Evolutionary conservation across 2,329 filamentous ascomycete genomes (phyloP).

Genomic region (Nothomitra cinnamomea): DNA sequence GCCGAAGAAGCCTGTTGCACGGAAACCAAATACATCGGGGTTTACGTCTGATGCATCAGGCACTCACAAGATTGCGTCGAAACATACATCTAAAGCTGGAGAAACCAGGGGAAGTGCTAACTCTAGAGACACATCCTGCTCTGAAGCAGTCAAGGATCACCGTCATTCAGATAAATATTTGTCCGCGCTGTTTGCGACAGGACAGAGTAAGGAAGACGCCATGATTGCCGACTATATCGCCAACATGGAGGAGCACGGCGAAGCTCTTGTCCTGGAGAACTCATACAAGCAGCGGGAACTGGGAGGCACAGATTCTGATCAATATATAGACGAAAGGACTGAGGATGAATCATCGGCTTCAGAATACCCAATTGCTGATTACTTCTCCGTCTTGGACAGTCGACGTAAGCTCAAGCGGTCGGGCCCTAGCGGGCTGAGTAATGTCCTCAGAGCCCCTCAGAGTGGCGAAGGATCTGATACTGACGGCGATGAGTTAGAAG

Average conservation of each 20-base stretch:
- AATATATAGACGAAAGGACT: neutral
- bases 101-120: neutral
- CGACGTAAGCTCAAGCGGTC: constrained; percentile 14
- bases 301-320: neutral
- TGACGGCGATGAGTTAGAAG: constrained; percentile 16
- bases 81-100: neutral
- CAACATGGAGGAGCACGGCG: constrained; percentile 21
- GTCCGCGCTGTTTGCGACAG: constrained; percentile 13
- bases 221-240: constrained; percentile 23
- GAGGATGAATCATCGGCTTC: neutral
- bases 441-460: constrained; percentile 14
- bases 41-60: constrained; percentile 11
- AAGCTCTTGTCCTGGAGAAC: neutral
- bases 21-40: neutral
- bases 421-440: too few species aligned
- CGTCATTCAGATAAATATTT: neutral
- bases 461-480: constrained; percentile 7
- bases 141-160: neutral
- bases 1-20: neutral
- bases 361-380: neutral
- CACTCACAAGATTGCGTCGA: neutral
- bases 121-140: neutral
- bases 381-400: neutral
- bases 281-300: neutral
- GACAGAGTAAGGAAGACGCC: constrained; percentile 6